phyloP scores from a whole-genome alignment of 805 yeast genomes.

The Metschnikowia colocasiae region DNA sequence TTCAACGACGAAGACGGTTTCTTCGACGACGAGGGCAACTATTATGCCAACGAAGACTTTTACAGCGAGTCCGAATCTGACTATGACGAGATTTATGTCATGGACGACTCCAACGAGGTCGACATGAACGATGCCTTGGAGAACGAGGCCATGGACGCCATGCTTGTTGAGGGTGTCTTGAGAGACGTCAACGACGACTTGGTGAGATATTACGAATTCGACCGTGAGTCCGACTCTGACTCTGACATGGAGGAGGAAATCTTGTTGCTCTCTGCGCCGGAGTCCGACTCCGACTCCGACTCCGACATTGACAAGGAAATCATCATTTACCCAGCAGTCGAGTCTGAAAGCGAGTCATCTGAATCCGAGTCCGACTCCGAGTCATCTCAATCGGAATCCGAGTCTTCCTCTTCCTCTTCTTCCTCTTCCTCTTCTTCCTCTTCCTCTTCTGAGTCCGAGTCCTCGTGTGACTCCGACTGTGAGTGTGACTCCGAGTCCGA shows the following conservation, averaged over 20 bases:
- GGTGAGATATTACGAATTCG: conserved; percentile 24
- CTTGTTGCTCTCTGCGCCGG: background rate
- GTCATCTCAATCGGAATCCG: background rate
- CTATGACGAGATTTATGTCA: conserved; percentile 15
- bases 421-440: conserved; percentile 2
- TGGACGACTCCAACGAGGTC: conserved; percentile 24
- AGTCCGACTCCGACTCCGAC: conserved; percentile 17
- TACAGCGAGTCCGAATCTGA: conserved; percentile 16
- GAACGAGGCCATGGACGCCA: conserved; percentile 30
- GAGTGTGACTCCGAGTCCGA: conserved; percentile 7
- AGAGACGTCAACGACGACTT: conserved; percentile 24
- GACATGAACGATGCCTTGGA: conserved; percentile 39
- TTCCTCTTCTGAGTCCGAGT: conserved; percentile 7
- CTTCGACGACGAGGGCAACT: background rate
- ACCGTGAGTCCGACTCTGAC: conserved; percentile 14
- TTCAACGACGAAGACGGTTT: conserved; percentile 2
- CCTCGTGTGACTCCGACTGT: conserved; percentile 7
- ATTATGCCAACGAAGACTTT: background rate
- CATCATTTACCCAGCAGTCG: conserved; percentile 7
- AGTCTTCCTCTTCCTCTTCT: conserved; percentile 8
- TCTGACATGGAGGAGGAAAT: conserved; percentile 10
- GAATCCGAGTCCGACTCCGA: conserved; percentile 14
- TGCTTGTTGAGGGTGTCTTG: conserved; percentile 27
- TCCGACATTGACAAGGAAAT: conserved; percentile 17
- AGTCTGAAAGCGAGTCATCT: conserved; percentile 23